Conservation (phyloP, 768 basidiomycete genomes). For the Boletus vinaceobasis region DNA sequence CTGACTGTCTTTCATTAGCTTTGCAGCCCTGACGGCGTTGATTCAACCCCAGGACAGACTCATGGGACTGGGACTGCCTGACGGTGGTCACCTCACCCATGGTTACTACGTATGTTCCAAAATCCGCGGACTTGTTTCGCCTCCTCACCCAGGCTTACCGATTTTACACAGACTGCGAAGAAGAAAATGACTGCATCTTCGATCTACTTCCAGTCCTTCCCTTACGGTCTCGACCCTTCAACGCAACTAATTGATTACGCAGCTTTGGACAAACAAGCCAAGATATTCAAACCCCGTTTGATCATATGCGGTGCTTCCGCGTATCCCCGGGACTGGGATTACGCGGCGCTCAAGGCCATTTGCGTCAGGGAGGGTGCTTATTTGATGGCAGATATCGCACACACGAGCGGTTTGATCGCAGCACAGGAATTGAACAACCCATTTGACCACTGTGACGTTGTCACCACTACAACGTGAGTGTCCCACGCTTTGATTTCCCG, state of each 20-base stretch:
- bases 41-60: conserved; percentile 96
- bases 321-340: conserved; percentile 99
- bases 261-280: conserved; percentile 76
- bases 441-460: conserved; percentile 95
- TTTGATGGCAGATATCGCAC: conserved; percentile 96
- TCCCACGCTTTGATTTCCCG: background rate
- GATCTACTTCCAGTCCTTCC: conserved; percentile 99
- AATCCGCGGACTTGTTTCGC: background rate
- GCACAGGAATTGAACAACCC: conserved; percentile 87
- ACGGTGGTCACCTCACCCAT: conserved; percentile 96
- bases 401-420: conserved; percentile 93
- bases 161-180: conserved; percentile 73
- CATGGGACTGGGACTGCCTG: conserved; percentile 98
- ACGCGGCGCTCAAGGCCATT: conserved; percentile 72
- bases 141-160: background rate
- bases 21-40: conserved; percentile 93
- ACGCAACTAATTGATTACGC: conserved; percentile 90
- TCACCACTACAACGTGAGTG: conserved; percentile 91
- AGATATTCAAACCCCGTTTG: conserved; percentile 92
- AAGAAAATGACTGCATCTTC: conserved; percentile 99
- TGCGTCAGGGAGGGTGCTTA: conserved; percentile 87
- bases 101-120: conserved; percentile 79
- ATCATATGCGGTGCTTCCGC: conserved; percentile 98
- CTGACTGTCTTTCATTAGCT: conserved; percentile 48
- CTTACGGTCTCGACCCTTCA: conserved; percentile 79